These are phyloP conservation scores for Spinellus fusiger DNA, from an alignment of 192 early-diverging fungal genomes.

Conservation along the genomic window DNA sequence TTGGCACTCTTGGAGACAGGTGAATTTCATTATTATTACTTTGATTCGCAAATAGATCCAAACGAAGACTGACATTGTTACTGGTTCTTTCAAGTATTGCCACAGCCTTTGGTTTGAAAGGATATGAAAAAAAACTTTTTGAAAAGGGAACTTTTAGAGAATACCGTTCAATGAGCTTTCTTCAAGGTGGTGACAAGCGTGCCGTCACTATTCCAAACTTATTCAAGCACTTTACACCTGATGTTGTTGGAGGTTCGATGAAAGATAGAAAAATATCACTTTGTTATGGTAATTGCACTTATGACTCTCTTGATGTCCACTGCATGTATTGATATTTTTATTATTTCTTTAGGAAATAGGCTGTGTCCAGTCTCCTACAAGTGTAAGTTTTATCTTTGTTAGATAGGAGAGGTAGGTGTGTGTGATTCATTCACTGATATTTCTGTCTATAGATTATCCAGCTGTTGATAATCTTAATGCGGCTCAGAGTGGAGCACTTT, in stretches of 20 bases:
- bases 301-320: not conserved
- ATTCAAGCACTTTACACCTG: conserved; percentile 33
- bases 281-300: conserved; percentile 41
- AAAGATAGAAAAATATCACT: too few species aligned
- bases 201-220: conserved; percentile 38
- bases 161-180: conserved; percentile 42
- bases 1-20: conserved; percentile 47
- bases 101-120: conserved; percentile 45
- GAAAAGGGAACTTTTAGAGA: conserved; percentile 31
- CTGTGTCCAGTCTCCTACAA: too few species aligned
- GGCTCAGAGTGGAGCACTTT: conserved; percentile 44
- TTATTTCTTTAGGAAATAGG: too few species aligned
- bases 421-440: too few species aligned
- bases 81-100: conserved; percentile 33
- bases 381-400: too few species aligned
- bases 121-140: conserved; percentile 19
- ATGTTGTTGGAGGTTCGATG: conserved; percentile 31
- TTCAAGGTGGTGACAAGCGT: conserved; percentile 40
- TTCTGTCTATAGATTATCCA: conserved; percentile 25
- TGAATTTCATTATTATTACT: not conserved
- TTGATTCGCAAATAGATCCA: not conserved
- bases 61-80: not conserved
- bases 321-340: too few species aligned
- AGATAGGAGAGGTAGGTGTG: too few species aligned
- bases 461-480: conserved; percentile 35